Evolutionary conservation across 2,329 filamentous ascomycete genomes (phyloP), one percentile per base, ranked within the genome.

Genomic region (Diaporthe amygdali): DNA sequence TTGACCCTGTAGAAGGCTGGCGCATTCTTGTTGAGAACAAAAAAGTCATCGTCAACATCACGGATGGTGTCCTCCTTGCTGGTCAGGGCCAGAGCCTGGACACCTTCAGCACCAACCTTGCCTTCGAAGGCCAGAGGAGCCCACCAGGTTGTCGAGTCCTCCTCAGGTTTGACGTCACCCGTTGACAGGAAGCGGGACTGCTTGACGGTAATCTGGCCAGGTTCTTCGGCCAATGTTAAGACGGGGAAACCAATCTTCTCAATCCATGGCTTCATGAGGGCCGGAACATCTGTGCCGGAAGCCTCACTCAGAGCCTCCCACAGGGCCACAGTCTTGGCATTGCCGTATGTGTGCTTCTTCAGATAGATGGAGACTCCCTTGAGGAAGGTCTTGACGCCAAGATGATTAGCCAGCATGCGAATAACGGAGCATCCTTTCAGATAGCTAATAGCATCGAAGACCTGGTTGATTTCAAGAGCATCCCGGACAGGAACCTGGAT

Each of bases 361-460:
- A 99, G 89, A 82, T 99, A 99, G 77, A 92, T 90, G 22, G 94
- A 91, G 63, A 99, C 95, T 76, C 96, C 96, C 78, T 93, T 92
- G 66, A 99, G 86, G 87, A 99, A 99, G 1, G 90, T 93, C 77
- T 97, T 91, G 66, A 93, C 91, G 17, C 95, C 95, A 22, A 99
- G 90, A 81, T 98, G 94, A 77, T 93, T 92, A 76, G 94, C 96
- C 77, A 99, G 84, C 96, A 99, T 99, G 78, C 96, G 93, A 78
- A 99, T 96, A 72, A 96, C 94, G 2, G 96, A 97, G 84, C 94
- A 97, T 44, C 96, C 96, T 85, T 99, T 98, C 74, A 97, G 87
- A 80, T 98, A 99, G 83, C 94, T 97, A 82, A 99, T 98, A 80
- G 92, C 90, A 81, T 99, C 96, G 79, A 99, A 99, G 75, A 98